phyloP scores from a whole-genome alignment of 148 eudicot species.

The Camellia japonica region DNA sequence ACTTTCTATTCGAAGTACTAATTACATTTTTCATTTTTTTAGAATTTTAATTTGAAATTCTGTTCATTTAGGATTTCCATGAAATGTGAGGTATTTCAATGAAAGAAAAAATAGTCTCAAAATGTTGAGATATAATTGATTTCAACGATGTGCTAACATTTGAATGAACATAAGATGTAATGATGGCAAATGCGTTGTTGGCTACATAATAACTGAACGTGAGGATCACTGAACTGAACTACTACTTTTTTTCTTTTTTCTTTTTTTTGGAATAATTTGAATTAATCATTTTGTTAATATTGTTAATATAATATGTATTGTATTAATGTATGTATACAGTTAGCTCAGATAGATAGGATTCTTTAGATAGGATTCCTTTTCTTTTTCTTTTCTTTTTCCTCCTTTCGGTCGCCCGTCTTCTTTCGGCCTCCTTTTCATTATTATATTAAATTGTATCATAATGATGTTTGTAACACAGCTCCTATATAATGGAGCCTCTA shows the following conservation, averaged over 20 bases:
- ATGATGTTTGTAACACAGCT: no score
- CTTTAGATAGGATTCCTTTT: no score
- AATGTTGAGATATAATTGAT: background rate
- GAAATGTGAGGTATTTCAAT: background rate
- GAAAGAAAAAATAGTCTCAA: background rate
- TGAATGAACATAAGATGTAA: background rate
- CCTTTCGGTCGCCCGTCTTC: no score
- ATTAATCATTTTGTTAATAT: background rate
- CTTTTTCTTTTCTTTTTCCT: no score
- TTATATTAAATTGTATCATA: no score
- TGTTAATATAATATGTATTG: no score
- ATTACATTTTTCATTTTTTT: background rate
- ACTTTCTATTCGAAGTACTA: background rate
- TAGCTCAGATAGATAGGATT: no score
- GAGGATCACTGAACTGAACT: background rate
- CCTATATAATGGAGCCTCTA: no score
- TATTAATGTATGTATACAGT: no score
- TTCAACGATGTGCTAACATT: background rate
- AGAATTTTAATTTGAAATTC: background rate
- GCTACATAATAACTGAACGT: conserved; percentile 4
- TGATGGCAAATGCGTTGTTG: background rate
- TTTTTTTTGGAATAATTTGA: background rate
- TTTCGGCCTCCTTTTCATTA: no score
- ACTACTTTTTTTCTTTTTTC: background rate
- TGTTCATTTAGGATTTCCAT: background rate